Evolutionary conservation across 2,329 filamentous ascomycete species (phyloP).

Genomic region (Aspergillus caelatus): DNA sequence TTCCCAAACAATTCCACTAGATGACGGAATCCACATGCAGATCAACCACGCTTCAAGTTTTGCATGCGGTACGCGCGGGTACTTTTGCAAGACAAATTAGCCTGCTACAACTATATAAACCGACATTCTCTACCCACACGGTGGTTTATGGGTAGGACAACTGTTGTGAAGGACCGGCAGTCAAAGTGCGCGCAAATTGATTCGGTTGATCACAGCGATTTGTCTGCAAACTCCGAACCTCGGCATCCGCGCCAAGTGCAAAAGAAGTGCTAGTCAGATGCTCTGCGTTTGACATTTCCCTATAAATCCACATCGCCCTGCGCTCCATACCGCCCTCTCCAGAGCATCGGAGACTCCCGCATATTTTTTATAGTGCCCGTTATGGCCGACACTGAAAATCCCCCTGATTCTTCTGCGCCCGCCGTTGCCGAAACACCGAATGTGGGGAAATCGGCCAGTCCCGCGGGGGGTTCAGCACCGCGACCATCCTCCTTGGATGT

Average conservation of each 20-base stretch:
- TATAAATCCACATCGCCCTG: slow-evolving; percentile 7
- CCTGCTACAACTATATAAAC: background rate
- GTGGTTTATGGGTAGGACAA: background rate
- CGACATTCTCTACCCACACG: background rate
- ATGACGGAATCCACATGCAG: slow-evolving; percentile 1
- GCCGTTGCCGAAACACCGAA: slow-evolving; percentile 20
- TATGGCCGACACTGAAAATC: slow-evolving; percentile 27
- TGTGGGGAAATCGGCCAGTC: slow-evolving; percentile 27
- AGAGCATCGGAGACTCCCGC: slow-evolving; percentile 2
- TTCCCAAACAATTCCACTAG: background rate
- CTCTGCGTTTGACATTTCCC: slow-evolving; percentile 4
- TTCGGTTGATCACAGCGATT: background rate
- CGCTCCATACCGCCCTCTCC: background rate
- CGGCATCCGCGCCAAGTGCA: slow-evolving; percentile 16
- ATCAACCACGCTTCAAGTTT: background rate
- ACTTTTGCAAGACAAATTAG: background rate
- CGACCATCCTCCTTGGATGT: slow-evolving; percentile 10
- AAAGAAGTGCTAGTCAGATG: slow-evolving; percentile 15
- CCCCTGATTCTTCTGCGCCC: slow-evolving; percentile 17
- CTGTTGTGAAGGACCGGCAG: background rate
- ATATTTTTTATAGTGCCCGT: background rate
- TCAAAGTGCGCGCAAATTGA: background rate
- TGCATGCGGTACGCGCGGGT: background rate
- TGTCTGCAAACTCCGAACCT: slow-evolving; percentile 16
- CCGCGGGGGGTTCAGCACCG: slow-evolving; percentile 15